Percentiles rank a stretch among this genome's conserved stretches.
Conservation (phyloP, 768 basidiomycete genomes). For the Tylopilus vinaceipallidus region DNA sequence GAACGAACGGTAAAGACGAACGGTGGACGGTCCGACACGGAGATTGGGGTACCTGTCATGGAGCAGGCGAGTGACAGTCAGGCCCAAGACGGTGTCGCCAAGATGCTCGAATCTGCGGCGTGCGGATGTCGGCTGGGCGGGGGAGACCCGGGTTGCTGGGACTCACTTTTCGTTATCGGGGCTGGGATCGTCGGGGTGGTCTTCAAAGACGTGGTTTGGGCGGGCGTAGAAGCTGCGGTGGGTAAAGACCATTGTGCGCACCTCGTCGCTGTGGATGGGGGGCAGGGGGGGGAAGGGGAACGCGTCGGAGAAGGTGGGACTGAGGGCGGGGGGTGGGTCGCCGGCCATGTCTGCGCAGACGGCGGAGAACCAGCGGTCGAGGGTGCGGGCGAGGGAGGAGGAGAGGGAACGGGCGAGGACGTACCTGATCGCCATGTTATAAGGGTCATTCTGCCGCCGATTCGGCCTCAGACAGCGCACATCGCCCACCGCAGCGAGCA, state of each 20-base stretch:
- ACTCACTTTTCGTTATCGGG: conserved; percentile 81
- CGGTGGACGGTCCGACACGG: conserved; percentile 77
- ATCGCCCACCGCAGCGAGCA: too few species aligned
- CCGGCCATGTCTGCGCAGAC: conserved; percentile 5
- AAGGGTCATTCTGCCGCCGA: not conserved
- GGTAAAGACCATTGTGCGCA: conserved; percentile 63
- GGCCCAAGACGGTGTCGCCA: conserved; percentile 69
- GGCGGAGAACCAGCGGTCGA: too few species aligned
- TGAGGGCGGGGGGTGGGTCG: conserved; percentile 5
- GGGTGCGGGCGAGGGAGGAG: not conserved
- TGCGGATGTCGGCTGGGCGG: not conserved
- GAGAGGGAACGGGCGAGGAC: not conserved
- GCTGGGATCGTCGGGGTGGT: conserved; percentile 64
- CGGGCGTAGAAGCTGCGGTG: conserved; percentile 71
- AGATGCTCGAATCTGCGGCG: conserved; percentile 65
- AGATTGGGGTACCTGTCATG: conserved; percentile 63
- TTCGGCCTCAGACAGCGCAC: too few species aligned
- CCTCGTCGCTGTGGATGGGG: conserved; percentile 42
- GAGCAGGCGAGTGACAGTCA: conserved; percentile 65
- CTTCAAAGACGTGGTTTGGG: conserved; percentile 75
- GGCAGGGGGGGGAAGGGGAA: conserved; percentile 56
- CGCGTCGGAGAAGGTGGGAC: conserved; percentile 31
- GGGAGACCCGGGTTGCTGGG: not conserved
- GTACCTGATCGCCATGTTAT: conserved; percentile 1
- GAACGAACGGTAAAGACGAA: not conserved